Evolutionary conservation across 345 rosid genomes (phyloP).

Genomic region (Camelina laxa): DNA sequence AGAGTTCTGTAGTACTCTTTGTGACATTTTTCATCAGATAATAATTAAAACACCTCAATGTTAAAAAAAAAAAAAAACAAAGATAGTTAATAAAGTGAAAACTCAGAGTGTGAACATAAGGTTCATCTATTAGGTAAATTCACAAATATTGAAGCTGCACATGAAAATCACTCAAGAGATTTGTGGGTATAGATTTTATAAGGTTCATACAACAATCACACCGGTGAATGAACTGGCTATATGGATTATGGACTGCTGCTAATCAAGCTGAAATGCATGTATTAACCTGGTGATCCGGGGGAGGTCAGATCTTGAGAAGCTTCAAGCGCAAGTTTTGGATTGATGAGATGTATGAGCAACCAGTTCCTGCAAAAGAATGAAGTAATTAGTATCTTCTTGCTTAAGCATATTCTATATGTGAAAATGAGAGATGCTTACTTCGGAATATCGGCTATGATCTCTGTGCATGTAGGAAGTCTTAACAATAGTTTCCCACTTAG

Average conservation of each 20-base stretch:
- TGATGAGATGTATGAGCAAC: constrained; percentile 58
- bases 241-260: neutral
- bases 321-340: constrained; percentile 43
- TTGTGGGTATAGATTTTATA: constrained; percentile 1
- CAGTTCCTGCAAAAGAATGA: constrained; percentile 62
- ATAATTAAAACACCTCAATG: neutral
- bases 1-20: neutral
- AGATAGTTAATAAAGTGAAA: neutral
- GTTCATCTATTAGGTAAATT: neutral
- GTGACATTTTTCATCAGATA: constrained; percentile 2
- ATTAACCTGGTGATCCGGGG: constrained; percentile 23
- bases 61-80: neutral
- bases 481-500: constrained; percentile 97
- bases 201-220: constrained; percentile 25
- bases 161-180: neutral
- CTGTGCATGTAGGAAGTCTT: constrained; percentile 78
- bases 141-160: constrained; percentile 20
- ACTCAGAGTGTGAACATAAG: neutral
- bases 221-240: constrained; percentile 11
- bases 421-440: constrained; percentile 55
- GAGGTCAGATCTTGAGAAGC: constrained; percentile 20
- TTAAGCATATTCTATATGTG: neutral
- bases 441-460: constrained; percentile 82
- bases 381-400: constrained; percentile 7
- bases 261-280: constrained; percentile 12